Evolutionary conservation across 768 basidiomycete species (phyloP), one percentile per base, ranked within the genome.

Genomic region (Leucosporidium scottii): DNA sequence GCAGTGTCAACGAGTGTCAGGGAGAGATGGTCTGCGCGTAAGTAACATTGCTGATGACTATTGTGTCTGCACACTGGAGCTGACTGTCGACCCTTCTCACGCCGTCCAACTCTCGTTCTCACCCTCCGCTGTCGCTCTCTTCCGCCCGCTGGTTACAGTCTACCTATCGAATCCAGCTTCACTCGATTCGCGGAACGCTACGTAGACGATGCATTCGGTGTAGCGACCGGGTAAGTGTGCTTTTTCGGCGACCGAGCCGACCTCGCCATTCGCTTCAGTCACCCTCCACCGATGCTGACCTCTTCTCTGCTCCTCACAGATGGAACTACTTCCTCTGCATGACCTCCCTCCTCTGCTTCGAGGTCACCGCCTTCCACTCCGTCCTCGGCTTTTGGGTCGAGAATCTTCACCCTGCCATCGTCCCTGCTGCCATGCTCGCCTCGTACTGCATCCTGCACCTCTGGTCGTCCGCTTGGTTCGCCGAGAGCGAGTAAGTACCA

Each of bases 21-120:
- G 84, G 83, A 18, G 84, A 83, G 1, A 84, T 84, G 39, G 77
- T 85, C 39, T 44, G 39, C 39, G 39, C 39, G 39, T 44, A 13
- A 44, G 39, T 44, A 17, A 12, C 39, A 17, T 44, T 2, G 7
- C 39, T 44, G 39, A 44, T 9, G 39, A 8, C 8, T 10, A 15
- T 3, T 17, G 15, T 15, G 39, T 13, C 15, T 44, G 39, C 34
- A 36, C 34, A 12, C 34, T 36, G 34, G 12, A 36, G 34, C 34
- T 36, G 34, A 36, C 34, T 12, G 34, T 36, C 34, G 34, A 12
- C 34, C 34, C n/a, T n/a, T n/a, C n/a, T n/a, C n/a, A n/a, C n/a
- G n/a, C n/a, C n/a, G n/a, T n/a, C 12, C 53, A 8, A 8, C 3
- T 25, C 25, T 15, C 25, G 53, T 27, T 25, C 23, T 6, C 27